phyloP scores from a whole-genome alignment of 768 basidiomycete species.

The Sarcodon sp. region DNA sequence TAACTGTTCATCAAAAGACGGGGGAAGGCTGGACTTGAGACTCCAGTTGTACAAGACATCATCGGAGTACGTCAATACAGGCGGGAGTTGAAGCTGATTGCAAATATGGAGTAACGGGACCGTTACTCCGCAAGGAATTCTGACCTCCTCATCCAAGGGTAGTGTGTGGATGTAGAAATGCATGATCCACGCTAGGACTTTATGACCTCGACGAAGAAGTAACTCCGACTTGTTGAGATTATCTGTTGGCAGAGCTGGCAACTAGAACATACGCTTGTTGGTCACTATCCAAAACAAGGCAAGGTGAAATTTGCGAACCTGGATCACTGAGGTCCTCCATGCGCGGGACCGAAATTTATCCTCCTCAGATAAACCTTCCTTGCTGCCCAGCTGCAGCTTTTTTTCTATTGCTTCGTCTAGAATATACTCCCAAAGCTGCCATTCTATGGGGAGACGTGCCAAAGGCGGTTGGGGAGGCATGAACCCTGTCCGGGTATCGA shows the following conservation, averaged over 20 bases:
- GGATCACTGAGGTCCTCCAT: slow-evolving; percentile 29
- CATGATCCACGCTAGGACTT: slow-evolving; percentile 38
- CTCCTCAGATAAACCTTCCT: slow-evolving; percentile 12
- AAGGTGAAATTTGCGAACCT: slow-evolving; percentile 16
- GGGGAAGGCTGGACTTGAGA: slow-evolving; percentile 8
- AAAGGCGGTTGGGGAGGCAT: slow-evolving; percentile 74
- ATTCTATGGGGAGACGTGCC: slow-evolving; percentile 42
- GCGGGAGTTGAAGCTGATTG: slow-evolving; percentile 63
- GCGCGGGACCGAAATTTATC: slow-evolving; percentile 21
- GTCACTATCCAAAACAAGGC: not conserved
- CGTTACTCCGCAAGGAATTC: slow-evolving; percentile 62
- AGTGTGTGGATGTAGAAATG: slow-evolving; percentile 44
- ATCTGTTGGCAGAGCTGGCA: slow-evolving; percentile 24
- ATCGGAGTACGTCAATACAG: slow-evolving; percentile 84
- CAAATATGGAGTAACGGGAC: slow-evolving; percentile 68
- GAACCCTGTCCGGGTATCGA: slow-evolving; percentile 85
- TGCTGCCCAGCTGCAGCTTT: slow-evolving; percentile 42
- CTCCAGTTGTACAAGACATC: slow-evolving; percentile 85
- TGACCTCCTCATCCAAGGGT: slow-evolving; percentile 16
- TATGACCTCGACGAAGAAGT: slow-evolving; percentile 38
- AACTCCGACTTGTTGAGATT: slow-evolving; percentile 26
- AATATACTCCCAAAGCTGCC: slow-evolving; percentile 61
- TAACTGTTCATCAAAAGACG: not conserved
- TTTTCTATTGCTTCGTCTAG: slow-evolving; percentile 35
- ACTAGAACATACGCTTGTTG: slow-evolving; percentile 15